Evolutionary conservation across 805 yeast species (phyloP).

Genomic region (Candida oleophila): DNA sequence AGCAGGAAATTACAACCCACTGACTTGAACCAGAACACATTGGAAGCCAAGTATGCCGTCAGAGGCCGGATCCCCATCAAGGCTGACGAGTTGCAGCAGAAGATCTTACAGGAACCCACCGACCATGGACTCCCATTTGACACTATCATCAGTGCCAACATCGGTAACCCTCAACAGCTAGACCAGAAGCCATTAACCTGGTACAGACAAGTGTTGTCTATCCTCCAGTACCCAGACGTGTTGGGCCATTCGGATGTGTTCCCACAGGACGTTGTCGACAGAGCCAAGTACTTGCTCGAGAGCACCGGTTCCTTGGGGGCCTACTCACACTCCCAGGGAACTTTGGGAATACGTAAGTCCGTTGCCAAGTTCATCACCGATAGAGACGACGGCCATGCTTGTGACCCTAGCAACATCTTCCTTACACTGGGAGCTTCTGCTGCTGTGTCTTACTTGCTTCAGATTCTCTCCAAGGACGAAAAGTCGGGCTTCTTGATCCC

Average conservation of each 20-base stretch:
- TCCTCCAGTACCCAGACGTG: conserved; percentile 81
- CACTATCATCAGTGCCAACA: conserved; percentile 82
- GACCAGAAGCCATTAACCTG: conserved; percentile 95
- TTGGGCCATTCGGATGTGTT: conserved; percentile 35
- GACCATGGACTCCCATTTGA: conserved; percentile 73
- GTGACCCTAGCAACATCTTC: conserved; percentile 72
- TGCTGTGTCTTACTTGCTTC: conserved; percentile 80
- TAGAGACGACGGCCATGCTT: conserved; percentile 67
- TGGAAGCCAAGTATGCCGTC: conserved; percentile 92
- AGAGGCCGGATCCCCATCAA: conserved; percentile 91
- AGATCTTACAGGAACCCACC: conserved; percentile 45
- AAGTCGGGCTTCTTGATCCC: conserved; percentile 85
- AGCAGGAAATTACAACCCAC: conserved; percentile 12
- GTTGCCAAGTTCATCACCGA: conserved; percentile 77
- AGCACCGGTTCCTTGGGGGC: conserved; percentile 89
- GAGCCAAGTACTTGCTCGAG: conserved; percentile 63
- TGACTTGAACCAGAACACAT: conserved; percentile 71
- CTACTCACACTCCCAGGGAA: conserved; percentile 92
- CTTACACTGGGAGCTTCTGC: conserved; percentile 94
- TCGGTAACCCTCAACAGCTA: conserved; percentile 97
- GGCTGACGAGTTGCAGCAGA: conserved; percentile 77
- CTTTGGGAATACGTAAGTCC: conserved; percentile 62
- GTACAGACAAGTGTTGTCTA: conserved; percentile 84
- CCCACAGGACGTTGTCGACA: conserved; percentile 68
- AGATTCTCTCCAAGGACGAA: conserved; percentile 64